These are phyloP conservation scores for Thraustochytrium striatum DNA, from an alignment of 352 stramenopile genomes.

Conservation along the genomic window DNA sequence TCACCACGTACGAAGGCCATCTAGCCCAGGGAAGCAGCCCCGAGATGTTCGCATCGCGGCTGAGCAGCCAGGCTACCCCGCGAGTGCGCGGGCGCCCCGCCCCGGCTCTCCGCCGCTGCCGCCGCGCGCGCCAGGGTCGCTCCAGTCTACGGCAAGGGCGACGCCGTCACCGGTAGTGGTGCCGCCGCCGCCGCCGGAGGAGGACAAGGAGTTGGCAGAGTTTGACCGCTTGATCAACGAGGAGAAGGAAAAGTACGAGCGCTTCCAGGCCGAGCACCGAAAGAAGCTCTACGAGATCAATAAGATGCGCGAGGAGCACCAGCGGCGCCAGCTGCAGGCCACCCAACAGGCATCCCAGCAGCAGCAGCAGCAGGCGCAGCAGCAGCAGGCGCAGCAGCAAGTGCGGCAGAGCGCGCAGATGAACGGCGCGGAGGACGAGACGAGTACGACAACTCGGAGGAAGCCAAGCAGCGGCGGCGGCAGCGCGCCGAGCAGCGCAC, in stretches of 20 bases:
- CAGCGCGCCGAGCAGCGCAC: background rate
- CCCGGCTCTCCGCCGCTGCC: background rate
- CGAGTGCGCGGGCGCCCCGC: background rate
- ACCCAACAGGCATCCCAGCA: background rate
- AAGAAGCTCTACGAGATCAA: constrained; percentile 26
- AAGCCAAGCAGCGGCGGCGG: constrained; percentile 13
- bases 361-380: background rate
- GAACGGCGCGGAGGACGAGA: background rate
- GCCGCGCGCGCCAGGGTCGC: too few species aligned
- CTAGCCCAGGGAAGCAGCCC: background rate
- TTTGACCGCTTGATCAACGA: constrained; percentile 24
- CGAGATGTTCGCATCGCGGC: background rate
- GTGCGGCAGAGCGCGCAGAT: background rate
- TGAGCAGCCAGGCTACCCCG: background rate
- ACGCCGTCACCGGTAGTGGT: too few species aligned
- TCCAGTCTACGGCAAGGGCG: too few species aligned
- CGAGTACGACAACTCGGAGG: constrained; percentile 25
- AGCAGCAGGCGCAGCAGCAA: background rate
- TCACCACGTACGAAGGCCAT: background rate
- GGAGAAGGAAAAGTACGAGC: background rate
- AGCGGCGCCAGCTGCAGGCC: background rate
- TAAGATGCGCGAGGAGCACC: background rate
- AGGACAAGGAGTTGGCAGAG: background rate
- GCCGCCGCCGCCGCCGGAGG: too few species aligned
- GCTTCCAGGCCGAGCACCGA: background rate